Evolutionary conservation across 2,329 filamentous ascomycete genomes (phyloP).

Genomic region (Arthrocladium fulminans): DNA sequence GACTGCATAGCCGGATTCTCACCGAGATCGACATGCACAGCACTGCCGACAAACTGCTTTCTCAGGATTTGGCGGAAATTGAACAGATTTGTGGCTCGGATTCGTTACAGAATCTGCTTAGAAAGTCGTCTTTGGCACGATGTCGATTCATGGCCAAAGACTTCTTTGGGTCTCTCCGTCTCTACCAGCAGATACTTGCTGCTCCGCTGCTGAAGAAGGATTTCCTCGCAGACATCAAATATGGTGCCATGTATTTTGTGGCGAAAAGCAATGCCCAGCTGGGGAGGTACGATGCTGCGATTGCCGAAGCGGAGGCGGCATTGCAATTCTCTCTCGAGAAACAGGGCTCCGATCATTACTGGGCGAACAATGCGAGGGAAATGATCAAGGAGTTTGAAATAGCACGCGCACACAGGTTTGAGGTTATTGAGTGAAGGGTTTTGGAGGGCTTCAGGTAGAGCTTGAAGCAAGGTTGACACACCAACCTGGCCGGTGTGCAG

Average conservation of each 20-base stretch:
- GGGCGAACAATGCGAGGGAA: constrained; percentile 7
- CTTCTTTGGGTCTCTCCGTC: not conserved
- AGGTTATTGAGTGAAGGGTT: not conserved
- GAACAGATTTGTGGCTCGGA: not conserved
- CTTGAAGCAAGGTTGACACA: no score
- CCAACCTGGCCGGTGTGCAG: no score
- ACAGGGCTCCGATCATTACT: constrained; percentile 1
- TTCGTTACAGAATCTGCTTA: constrained; percentile 6
- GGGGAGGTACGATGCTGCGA: not conserved
- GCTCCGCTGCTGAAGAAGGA: not conserved
- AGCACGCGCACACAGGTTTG: not conserved
- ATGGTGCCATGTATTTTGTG: constrained; percentile 7
- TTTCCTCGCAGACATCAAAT: constrained; percentile 4
- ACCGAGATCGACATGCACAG: constrained; percentile 4
- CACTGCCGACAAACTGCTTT: constrained; percentile 2
- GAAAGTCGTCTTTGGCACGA: constrained; percentile 1
- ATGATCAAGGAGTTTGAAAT: constrained; percentile 4
- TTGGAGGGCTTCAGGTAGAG: no score
- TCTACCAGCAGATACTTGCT: not conserved
- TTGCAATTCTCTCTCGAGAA: constrained; percentile 2
- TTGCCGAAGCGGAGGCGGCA: not conserved
- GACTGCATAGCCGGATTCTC: constrained; percentile 1
- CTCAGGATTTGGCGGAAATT: constrained; percentile 3
- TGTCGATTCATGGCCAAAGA: constrained; percentile 1
- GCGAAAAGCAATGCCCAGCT: constrained; percentile 6